These are phyloP conservation scores for Penicillium sclerotigenum DNA, from an alignment of 2,329 filamentous ascomycete genomes.

Conservation along the genomic window DNA sequence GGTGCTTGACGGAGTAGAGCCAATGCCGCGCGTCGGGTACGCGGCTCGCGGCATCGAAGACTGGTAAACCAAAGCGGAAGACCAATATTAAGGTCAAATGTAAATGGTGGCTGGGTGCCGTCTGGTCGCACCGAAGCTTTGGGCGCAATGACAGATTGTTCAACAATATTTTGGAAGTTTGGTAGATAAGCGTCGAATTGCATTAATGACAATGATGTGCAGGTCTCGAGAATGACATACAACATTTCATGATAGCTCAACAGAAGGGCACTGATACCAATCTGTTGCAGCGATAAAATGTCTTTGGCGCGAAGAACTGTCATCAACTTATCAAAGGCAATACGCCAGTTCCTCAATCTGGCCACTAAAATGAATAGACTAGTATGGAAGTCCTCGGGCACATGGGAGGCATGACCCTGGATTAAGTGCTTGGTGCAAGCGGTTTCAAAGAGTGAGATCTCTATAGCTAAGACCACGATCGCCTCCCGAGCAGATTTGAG, in stretches of 20 bases:
- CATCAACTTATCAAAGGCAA: constrained; percentile 21
- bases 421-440: constrained; percentile 18
- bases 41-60: constrained; percentile 34
- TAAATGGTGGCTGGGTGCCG: constrained; percentile 30
- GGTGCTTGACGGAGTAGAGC: constrained; percentile 25
- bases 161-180: constrained; percentile 29
- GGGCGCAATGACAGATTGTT: constrained; percentile 25
- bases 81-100: constrained; percentile 31
- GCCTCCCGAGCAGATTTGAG: constrained; percentile 28
- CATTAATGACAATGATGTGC: constrained; percentile 19
- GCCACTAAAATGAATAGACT: constrained; percentile 16
- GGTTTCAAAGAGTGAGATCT: constrained; percentile 25
- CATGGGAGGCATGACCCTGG: neutral
- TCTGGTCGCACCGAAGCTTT: constrained; percentile 18
- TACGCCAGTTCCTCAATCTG: constrained; percentile 24
- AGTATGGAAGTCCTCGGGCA: constrained; percentile 16
- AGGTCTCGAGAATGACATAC: constrained; percentile 22
- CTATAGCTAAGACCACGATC: constrained; percentile 23
- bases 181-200: constrained; percentile 22
- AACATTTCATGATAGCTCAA: constrained; percentile 25
- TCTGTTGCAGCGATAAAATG: constrained; percentile 14
- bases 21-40: constrained; percentile 29
- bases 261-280: constrained; percentile 22
- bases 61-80: constrained; percentile 33
- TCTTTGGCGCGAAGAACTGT: neutral